Evolutionary conservation across 352 stramenopile species (phyloP).

Genomic region (Phytophthora fragariae): DNA sequence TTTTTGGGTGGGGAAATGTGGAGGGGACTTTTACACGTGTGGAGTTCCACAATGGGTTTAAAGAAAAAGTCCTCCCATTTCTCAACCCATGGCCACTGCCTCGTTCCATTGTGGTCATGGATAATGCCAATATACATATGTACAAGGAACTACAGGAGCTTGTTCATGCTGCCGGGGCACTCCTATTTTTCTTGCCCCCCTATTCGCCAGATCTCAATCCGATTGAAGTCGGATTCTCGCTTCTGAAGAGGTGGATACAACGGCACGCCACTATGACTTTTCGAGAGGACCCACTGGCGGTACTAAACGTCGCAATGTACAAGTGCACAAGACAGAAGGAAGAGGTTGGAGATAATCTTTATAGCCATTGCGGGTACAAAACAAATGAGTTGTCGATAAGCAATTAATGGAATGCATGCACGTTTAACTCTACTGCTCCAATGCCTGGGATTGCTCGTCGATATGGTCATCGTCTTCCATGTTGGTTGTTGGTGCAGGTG

Average conservation of each 20-base stretch:
- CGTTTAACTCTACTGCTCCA: slow-evolving; percentile 2
- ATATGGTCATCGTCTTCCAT: slow-evolving; percentile 16
- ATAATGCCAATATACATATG: slow-evolving; percentile 80
- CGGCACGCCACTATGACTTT: slow-evolving; percentile 10
- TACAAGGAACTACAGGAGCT: slow-evolving; percentile 94
- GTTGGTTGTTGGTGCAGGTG: not conserved
- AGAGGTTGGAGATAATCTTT: slow-evolving; percentile 5
- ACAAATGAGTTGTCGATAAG: slow-evolving; percentile 6
- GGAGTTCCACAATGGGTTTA: slow-evolving; percentile 88
- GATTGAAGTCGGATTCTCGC: slow-evolving; percentile 7
- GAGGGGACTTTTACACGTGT: slow-evolving; percentile 66
- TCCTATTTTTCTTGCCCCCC: slow-evolving; percentile 45
- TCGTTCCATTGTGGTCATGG: slow-evolving; percentile 78
- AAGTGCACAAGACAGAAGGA: slow-evolving; percentile 11
- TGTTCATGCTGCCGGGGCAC: slow-evolving; percentile 93
- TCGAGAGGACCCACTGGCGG: not conserved
- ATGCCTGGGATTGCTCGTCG: not conserved
- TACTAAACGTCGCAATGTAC: slow-evolving; percentile 3
- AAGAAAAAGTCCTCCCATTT: slow-evolving; percentile 64
- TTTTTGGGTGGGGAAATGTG: slow-evolving; percentile 21
- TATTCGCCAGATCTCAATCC: slow-evolving; percentile 11
- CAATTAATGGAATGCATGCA: slow-evolving; percentile 1
- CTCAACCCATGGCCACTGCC: slow-evolving; percentile 90
- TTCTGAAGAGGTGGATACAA: slow-evolving; percentile 12
- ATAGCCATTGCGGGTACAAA: slow-evolving; percentile 24